Base-by-base conservation (phyloP, 805 yeast species). In the Zygosaccharomyces bisporus region DNA sequence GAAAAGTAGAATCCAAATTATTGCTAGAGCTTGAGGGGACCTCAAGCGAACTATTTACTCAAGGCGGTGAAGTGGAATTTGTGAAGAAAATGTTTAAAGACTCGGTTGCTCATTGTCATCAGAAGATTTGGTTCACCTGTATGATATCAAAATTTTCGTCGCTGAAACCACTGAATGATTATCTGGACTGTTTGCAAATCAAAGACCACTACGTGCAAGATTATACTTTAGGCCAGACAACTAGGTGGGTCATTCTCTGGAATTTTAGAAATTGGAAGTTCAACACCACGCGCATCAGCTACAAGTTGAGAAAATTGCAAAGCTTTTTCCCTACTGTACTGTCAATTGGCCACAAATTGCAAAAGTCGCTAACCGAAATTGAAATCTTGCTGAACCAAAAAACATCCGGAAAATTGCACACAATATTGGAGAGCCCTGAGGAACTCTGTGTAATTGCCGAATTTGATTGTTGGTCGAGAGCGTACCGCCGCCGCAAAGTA, bases 201-300 rank as follows among this genome's bases (percentile, higher is more conserved):
- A 27, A 27, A 27, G 36, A 63, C 30, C 69, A 53, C 44, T 68
- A 61, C 1, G 46, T 68, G 2, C 60, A 63, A 36, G 62, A 59
- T 34, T 61, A 67, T 21, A 47, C 44, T 12, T 59, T 60, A 35
- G 61, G 67, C 21, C 14, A 25, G 7, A 50, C 74, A 1, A 49
- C 55, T 16, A 43, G 75, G 31, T 70, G 74, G 75, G 53, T 66
- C 3, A 43, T 69, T 4, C 69, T 56, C 21, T 71, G 75, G 75
- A 58, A 66, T 3, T 67, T 60, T 17, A 38, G 25, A 6, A 27
- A 39, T 6, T 30, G 32, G 9, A 33, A 47, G 30, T 10, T 43
- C 39, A 46, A 5, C 32, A 23, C 29, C 27, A 17, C 20, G 6
- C 8, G 27, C 6, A 16, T 14, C 21, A 23, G 31, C 9, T n/a